Base-by-base conservation (phyloP, 208 protist species). In the Crithidia acanthocephali region DNA sequence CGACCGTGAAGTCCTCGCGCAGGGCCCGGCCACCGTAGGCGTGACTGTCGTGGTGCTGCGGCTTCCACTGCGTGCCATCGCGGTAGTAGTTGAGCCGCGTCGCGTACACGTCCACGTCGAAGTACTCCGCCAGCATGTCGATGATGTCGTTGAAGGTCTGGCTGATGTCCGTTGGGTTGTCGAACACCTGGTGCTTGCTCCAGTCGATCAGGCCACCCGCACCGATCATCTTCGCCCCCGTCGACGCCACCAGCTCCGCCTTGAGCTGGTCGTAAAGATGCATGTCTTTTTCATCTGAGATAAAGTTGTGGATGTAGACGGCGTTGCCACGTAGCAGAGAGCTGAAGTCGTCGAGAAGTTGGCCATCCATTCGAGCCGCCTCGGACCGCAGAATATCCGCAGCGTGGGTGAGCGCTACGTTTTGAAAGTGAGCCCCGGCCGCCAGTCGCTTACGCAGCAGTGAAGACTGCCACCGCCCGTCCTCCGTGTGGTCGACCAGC, bases 1-100 rank as follows among this genome's bases (percentile, higher is more conserved):
- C 95, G 27, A 96, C 91, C 9, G 95, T 98, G 77, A 98, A 96
- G 79, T 98, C 95, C 75, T 98, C 93, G 2, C 85, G 68, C 33
- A 87, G 50, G 8, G 66, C 77, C 23, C 85, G 69, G 0, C 81
- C 90, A 51, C 83, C 92, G 69, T 97, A 98, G 15, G 94, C 92
- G 79, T 98, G 94, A 71, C 90, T 96, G 84, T 98, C 94, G 68
- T 97, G 91, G 66, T 98, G 95, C 78, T 96, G 93, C 42, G 95
- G 93, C 78, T 98, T 98, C 95, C 95, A 98, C 65, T 96, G 89
- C 0, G 83, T 85, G 0, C 91, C 91, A 62, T 98, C 89, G 8
- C 88, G 84, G 77, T 98, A 98, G 74, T 96, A 97, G 67, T 98
- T 98, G 42, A 98, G 81, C 25, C 95, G 80, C 11, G 90, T 94